phyloP scores from a whole-genome alignment of 1,284 basidiomycete species.

The Trichosporon inkin region DNA sequence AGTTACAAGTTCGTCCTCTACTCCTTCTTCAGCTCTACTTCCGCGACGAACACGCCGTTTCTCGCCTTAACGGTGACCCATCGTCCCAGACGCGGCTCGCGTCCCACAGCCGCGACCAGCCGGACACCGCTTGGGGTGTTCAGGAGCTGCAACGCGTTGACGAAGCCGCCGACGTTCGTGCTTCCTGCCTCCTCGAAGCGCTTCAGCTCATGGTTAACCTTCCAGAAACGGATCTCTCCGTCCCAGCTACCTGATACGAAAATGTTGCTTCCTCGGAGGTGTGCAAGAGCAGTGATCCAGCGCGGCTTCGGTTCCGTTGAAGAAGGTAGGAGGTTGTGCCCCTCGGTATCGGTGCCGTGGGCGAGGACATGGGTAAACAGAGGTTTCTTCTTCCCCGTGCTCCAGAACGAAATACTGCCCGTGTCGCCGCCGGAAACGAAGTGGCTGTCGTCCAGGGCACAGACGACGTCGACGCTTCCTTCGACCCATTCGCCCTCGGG shows the following conservation, averaged over 20 bases:
- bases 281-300: slow-evolving; percentile 83
- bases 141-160: slow-evolving; percentile 85
- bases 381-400: slow-evolving; percentile 92
- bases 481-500: slow-evolving; percentile 57
- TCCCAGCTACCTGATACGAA: slow-evolving; percentile 95
- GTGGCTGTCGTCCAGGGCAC: slow-evolving; percentile 88
- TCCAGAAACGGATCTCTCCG: slow-evolving; percentile 82
- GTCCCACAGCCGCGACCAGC: slow-evolving; percentile 68
- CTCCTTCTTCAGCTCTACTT: slow-evolving; percentile 23
- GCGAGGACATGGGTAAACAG: slow-evolving; percentile 77
- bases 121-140: slow-evolving; percentile 53
- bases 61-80: slow-evolving; percentile 74
- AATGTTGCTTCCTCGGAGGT: slow-evolving; percentile 81
- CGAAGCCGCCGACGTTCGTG: slow-evolving; percentile 67
- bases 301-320: slow-evolving; percentile 75
- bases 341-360: slow-evolving; percentile 60
- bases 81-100: slow-evolving; percentile 82
- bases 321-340: slow-evolving; percentile 52
- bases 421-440: slow-evolving; percentile 94
- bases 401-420: slow-evolving; percentile 89
- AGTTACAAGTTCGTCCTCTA: neutral
- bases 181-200: slow-evolving; percentile 61
- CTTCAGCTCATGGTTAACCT: slow-evolving; percentile 68
- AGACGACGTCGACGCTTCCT: slow-evolving; percentile 85
- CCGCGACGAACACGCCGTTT: slow-evolving; percentile 68